phyloP scores from a whole-genome alignment of 2,329 filamentous ascomycete genomes.

The Thelonectria rubi region DNA sequence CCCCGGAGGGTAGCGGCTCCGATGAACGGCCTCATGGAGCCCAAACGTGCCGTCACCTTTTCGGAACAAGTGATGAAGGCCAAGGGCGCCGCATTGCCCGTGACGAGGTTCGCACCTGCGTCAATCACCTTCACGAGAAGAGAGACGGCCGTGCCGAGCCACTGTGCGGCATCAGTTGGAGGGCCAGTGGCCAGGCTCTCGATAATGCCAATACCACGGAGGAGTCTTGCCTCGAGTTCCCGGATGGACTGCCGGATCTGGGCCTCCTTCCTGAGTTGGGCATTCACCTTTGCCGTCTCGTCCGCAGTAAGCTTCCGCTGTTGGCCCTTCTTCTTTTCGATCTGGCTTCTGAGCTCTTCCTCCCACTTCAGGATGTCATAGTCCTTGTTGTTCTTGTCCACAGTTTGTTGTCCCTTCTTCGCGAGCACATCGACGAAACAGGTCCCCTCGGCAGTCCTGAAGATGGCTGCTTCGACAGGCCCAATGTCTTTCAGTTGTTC shows the following conservation, averaged over 20 bases:
- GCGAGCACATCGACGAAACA: conserved; percentile 90
- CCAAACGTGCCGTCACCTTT: conserved; percentile 77
- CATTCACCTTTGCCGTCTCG: conserved; percentile 88
- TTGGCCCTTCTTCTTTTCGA: conserved; percentile 92
- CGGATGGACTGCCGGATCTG: conserved; percentile 79
- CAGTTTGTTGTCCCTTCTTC: conserved; percentile 75
- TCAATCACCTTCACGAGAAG: conserved; percentile 78
- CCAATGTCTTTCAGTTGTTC: conserved; percentile 76
- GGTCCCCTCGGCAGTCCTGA: conserved; percentile 87
- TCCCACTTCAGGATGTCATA: conserved; percentile 98
- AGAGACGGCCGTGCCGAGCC: conserved; percentile 85
- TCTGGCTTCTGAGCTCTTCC: conserved; percentile 83
- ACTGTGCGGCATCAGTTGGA: conserved; percentile 86
- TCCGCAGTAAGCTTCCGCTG: conserved; percentile 91
- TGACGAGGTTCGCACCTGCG: conserved; percentile 81
- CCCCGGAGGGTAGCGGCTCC: conserved; percentile 87
- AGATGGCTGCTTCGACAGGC: conserved; percentile 90
- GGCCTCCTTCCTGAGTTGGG: conserved; percentile 87
- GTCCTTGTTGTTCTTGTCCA: conserved; percentile 91
- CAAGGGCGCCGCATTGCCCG: conserved; percentile 79
- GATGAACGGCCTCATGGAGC: conserved; percentile 80
- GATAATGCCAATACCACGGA: conserved; percentile 87
- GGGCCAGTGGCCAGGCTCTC: conserved; percentile 83
- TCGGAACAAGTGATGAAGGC: conserved; percentile 84
- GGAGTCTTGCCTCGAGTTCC: conserved; percentile 73